Base-by-base conservation (phyloP, 1,284 basidiomycete genomes). In the Ustilago lituana region DNA sequence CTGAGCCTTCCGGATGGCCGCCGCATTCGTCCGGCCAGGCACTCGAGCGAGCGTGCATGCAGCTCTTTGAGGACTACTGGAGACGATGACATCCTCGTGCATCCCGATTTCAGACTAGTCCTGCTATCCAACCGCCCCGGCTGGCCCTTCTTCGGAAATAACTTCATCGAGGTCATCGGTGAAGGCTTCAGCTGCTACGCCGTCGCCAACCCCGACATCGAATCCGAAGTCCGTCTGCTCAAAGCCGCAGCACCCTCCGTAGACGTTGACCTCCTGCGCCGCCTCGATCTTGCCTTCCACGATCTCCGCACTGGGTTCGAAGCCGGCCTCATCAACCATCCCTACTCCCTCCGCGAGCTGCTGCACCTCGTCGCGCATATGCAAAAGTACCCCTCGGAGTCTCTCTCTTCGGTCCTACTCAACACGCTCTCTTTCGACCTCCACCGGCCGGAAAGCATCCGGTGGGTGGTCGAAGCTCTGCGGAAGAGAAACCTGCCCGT, bases 371-470 rank as follows among this genome's bases (percentile, higher is more conserved):
- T 82, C 1, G 79, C 82, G 12, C 83, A 84, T 61, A 62, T 83
- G 47, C 62, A 80, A 35, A 62, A 71, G 38, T 84, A 76, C 61
- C 82, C 82, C 1, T 57, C 65, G 5, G 83, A 83, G 36, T 27
- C 63, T 19, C 77, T 84, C n/a, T 76, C 76, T 15, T 58, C 70
- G 9, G 79, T 82, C 10, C 69, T 84, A 36, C 81, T 82, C 47
- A 82, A 82, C 62, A 76, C 82, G 46, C 79, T 84, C 32, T 63
- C 77, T 15, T 84, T 84, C 36, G 83, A 84, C 61, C 48, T 82
- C 29, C 78, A 83, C 56, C 62, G 72, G 1, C 81, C 82, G 7
- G 81, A 82, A 50, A 76, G 73, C n/a, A 77, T 83, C 45, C 70
- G 81, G 10, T 70, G 79, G 44, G 76, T 84, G 6, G 46, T 75